Base-by-base conservation (phyloP, 257 asterid species). In the Penstemon newberryi region DNA sequence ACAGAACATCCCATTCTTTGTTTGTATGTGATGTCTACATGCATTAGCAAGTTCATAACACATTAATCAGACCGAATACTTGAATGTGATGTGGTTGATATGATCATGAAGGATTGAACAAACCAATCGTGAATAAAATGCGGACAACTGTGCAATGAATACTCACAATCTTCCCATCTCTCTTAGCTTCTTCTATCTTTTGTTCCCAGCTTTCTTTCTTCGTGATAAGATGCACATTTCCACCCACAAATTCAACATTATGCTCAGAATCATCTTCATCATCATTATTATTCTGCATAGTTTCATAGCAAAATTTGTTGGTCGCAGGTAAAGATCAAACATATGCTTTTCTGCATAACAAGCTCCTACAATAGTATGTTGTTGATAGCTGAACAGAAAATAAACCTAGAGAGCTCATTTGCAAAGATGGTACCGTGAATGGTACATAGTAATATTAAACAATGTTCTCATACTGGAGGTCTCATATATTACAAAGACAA, bases 161-260 rank as follows among this genome's bases (percentile, higher is more conserved):
- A 75, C 92, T 82, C 73, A 93, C 99, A 70, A 76, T 77, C 77
- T 89, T 91, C 38, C 86, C 86, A 42, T 84, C 92, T 43, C 43
- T 80, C 54, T 67, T 80, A 3, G 98, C 90, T 81, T 91, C 90
- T 44, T 72, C 87, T 52, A 92, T 37, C 76, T 85, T 90, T 78
- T 86, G 93, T 15, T 88, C 96, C 98, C 97, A 92, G 74, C 82
- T 76, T 70, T 88, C 95, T 80, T 85, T 84, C 25, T 94, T 83
- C 36, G 87, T 82, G 76, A 92, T 56, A 66, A 92, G 90, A 50
- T 83, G 88, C 79, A 92, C 96, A 76, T 92, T 92, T 71, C 98
- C 98, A 77, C 96, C 95, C 10, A 87, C 70, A 54, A 92, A 63
- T 71, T 89, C 89, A 64, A 82, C 83, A 45, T 77, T 56, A 65